Evolutionary conservation across 83 land plant genomes (phyloP).

Genomic region (Thuja plicata): DNA sequence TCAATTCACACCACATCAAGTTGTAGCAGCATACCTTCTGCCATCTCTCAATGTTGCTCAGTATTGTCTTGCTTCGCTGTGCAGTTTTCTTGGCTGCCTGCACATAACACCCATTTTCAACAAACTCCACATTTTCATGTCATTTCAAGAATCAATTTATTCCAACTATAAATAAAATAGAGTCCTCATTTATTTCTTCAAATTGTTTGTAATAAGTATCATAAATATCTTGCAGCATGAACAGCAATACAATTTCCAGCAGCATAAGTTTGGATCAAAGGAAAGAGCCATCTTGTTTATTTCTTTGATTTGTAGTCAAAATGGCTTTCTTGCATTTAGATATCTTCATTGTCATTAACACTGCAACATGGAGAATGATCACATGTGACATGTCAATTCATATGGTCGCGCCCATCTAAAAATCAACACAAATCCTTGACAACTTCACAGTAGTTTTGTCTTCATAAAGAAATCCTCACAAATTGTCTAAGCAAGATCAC

Average conservation of each 20-base stretch:
- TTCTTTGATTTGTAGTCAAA: background rate
- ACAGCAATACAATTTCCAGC: background rate
- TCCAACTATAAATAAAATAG: background rate
- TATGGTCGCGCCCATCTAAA: background rate
- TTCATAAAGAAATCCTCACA: background rate
- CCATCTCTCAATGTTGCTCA: conserved; percentile 75
- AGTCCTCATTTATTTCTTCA: background rate
- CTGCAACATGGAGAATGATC: background rate
- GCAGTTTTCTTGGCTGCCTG: conserved; percentile 83
- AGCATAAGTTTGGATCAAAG: background rate
- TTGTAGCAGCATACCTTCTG: conserved; percentile 54
- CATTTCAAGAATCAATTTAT: background rate
- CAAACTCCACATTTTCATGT: background rate
- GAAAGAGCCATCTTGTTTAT: background rate
- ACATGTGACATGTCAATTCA: background rate
- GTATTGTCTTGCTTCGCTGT: conserved; percentile 52
- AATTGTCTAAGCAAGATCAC: background rate
- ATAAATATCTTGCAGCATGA: background rate
- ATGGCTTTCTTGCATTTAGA: background rate
- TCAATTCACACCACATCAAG: background rate
- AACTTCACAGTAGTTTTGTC: background rate
- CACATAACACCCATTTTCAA: conserved; percentile 4
- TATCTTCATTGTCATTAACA: background rate
- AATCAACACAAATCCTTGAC: background rate
- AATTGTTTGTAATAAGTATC: background rate